Base-by-base conservation (phyloP, 1,284 basidiomycete genomes). In the Microbotryomycetes sp. region DNA sequence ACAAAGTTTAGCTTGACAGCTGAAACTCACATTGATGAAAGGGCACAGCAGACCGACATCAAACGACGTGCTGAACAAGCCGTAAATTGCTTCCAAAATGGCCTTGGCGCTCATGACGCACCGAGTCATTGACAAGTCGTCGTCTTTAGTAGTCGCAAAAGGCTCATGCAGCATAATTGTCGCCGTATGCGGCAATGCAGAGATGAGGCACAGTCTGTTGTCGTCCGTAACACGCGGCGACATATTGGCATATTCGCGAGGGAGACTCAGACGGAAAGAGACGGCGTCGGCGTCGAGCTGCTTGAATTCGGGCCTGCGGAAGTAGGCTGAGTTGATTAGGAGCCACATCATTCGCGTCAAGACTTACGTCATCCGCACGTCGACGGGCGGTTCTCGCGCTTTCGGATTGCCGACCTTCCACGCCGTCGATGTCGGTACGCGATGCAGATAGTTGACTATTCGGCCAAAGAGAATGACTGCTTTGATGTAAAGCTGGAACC, bases 91-190 rank as follows among this genome's bases (percentile, higher is more conserved):
- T 45, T 62, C 56, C 4, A 71, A 60, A 28, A 70, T 66, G 21
- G 61, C 65, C 26, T 64, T 48, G 6, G 70, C 69, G 27, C 50
- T 57, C 13, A 51, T 51, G 13, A 65, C n/a, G 28, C 64, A 69
- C 46, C 62, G 41, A 13, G 49, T 31, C 54, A 67, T 61, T 15
- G 67, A 63, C 15, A 53, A 27, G 21, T 60, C 53, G 3, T 48
- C 49, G 9, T 54, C 55, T 21, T 50, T 29, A 9, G 55, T 29
- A 15, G 58, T 52, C 45, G 63, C 60, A 52, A 67, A 69, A 16
- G 69, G 64, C 47, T 72, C 70, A 53, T 72, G 70, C 27, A 72
- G 53, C 3, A 70, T 53, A 49, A 72, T 66, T 11, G 57, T 68
- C 7, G 59, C 21, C 2, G 50, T 52, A 31, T 67, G 65, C 6